A percentile compares a stretch with the other conserved stretches of the same genome.
Conservation (phyloP, 1,284 basidiomycete genomes). For the Apiotrichum siamense region DNA sequence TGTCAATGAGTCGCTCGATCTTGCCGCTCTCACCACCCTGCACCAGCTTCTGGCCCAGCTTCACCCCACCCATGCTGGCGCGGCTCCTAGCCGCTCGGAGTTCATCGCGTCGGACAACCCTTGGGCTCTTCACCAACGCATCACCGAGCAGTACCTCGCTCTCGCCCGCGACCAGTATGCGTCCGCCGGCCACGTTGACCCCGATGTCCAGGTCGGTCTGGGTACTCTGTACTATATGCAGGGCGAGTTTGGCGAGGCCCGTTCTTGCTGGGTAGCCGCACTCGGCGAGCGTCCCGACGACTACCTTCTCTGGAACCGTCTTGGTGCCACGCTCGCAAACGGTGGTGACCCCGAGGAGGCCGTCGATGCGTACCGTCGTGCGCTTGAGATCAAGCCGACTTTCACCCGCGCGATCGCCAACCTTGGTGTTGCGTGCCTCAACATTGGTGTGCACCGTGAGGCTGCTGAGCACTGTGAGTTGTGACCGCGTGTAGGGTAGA, state of each 20-base stretch:
- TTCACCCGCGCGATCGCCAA: conserved; percentile 98
- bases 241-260: conserved; percentile 50
- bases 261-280: conserved; percentile 85
- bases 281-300: conserved; percentile 74
- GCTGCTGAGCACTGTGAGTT: conserved; percentile 77
- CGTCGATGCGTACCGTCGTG: conserved; percentile 87
- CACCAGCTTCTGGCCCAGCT: conserved; percentile 76
- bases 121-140: conserved; percentile 77
- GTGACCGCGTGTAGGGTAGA: too few species aligned
- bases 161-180: conserved; percentile 74
- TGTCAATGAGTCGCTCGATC: conserved; percentile 91
- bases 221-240: conserved; percentile 87
- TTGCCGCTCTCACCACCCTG: conserved; percentile 79
- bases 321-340: conserved; percentile 93
- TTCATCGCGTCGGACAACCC: conserved; percentile 51
- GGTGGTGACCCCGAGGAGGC: conserved; percentile 93
- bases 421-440: conserved; percentile 91
- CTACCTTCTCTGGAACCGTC: conserved; percentile 91
- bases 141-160: conserved; percentile 78
- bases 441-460: conserved; percentile 92
- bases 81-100: conserved; percentile 27
- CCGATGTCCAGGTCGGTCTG: conserved; percentile 88
- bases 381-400: conserved; percentile 85
- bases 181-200: conserved; percentile 63
- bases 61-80: conserved; percentile 59